Evolutionary conservation across 352 stramenopile genomes (phyloP).

Genomic region (Blastocystis sp.): DNA sequence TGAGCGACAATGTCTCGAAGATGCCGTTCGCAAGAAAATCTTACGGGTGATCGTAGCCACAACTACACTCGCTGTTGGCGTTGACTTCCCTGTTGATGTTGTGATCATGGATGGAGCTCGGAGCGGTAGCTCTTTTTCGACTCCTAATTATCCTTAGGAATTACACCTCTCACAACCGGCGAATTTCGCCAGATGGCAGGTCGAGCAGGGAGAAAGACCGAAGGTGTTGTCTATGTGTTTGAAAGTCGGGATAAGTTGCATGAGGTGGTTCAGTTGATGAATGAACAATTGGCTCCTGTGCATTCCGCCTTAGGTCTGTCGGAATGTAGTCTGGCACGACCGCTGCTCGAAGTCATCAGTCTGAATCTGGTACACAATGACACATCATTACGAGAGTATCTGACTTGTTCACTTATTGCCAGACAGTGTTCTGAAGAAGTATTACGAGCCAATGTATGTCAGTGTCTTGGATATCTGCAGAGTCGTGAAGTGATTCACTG

Average conservation of each 20-base stretch:
- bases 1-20: conserved; percentile 65
- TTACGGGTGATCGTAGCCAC: conserved; percentile 66
- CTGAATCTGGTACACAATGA: neutral
- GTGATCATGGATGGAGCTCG: conserved; percentile 65
- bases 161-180: neutral
- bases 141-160: neutral
- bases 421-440: neutral
- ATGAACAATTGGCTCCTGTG: neutral
- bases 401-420: neutral
- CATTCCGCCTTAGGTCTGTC: neutral
- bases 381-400: neutral
- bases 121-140: neutral
- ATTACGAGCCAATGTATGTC: neutral
- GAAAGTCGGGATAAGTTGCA: neutral
- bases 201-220: conserved; percentile 63
- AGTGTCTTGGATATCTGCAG: conserved; percentile 3
- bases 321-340: neutral
- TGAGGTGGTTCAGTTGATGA: neutral
- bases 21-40: conserved; percentile 63
- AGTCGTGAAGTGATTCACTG: neutral
- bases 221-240: conserved; percentile 18
- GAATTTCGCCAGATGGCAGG: conserved; percentile 67
- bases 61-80: conserved; percentile 67
- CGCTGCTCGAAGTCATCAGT: neutral
- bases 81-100: conserved; percentile 67